phyloP scores from a whole-genome alignment of 257 asterid species.

The Paraleonurus japonicus region DNA sequence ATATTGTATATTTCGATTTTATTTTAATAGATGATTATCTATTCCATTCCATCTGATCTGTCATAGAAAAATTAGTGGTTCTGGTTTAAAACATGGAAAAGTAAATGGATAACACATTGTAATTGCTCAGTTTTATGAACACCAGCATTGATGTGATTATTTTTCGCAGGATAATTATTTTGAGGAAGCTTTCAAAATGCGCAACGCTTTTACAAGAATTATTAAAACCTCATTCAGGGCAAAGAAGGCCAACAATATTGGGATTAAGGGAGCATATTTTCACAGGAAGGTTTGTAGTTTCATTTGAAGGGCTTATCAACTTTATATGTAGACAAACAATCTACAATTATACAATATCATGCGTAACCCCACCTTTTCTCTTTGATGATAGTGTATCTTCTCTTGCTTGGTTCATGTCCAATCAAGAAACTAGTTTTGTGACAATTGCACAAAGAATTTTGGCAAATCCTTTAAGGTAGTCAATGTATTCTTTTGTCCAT shows the following conservation, averaged over 20 bases:
- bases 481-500: conserved; percentile 6
- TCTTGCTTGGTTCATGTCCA: conserved; percentile 99
- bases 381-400: conserved; percentile 82
- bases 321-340: not conserved
- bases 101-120: not conserved
- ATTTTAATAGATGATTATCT: not conserved
- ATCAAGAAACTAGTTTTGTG: conserved; percentile 98
- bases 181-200: conserved; percentile 99
- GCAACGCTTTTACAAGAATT: conserved; percentile 91
- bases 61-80: not conserved
- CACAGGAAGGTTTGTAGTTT: conserved; percentile 85
- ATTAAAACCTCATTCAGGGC: conserved; percentile 61
- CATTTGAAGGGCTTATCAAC: conserved; percentile 14
- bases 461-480: conserved; percentile 95
- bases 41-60: not conserved
- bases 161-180: conserved; percentile 79
- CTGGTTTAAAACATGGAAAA: not conserved
- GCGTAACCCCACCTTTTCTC: conserved; percentile 31
- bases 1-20: not conserved
- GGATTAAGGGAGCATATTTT: conserved; percentile 97
- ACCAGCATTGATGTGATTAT: conserved; percentile 8
- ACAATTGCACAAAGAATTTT: conserved; percentile 93
- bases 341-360: conserved; percentile 1
- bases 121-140: not conserved
- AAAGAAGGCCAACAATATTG: conserved; percentile 82